A percentile compares a stretch with the other conserved stretches of the same genome.
These are phyloP conservation scores for Verticillium zaregamsianum DNA, from an alignment of 2,329 filamentous ascomycete species.

Conservation along the genomic window DNA sequence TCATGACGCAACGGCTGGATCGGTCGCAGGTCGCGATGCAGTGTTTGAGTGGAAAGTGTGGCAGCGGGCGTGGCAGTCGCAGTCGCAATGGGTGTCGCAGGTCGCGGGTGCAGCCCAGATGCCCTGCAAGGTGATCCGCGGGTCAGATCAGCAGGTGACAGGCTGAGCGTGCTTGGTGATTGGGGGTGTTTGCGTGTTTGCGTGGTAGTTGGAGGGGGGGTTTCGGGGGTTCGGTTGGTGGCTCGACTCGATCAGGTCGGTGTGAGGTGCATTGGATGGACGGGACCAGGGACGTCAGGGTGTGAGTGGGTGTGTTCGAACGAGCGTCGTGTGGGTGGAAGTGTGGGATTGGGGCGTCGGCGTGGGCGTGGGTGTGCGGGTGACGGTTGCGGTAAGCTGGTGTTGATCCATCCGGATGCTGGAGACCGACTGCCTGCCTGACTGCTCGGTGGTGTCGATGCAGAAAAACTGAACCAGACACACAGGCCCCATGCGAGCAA, in stretches of 20 bases:
- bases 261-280: not conserved
- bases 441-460: not conserved
- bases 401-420: not conserved
- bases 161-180: not conserved
- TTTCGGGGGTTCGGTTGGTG: not conserved
- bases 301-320: not conserved
- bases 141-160: not conserved
- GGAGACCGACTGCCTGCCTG: not conserved
- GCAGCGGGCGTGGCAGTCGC: not conserved
- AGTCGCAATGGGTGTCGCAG: not conserved
- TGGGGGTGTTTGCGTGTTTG: not conserved
- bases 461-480: not conserved
- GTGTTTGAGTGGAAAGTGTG: not conserved
- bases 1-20: conserved; percentile 6
- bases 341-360: not conserved
- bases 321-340: not conserved
- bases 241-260: not conserved
- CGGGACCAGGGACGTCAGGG: not conserved
- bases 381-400: not conserved
- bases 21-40: conserved; percentile 1
- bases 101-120: not conserved
- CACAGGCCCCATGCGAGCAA: not conserved
- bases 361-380: not conserved
- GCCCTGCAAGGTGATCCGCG: not conserved
- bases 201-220: not conserved